These are phyloP conservation scores for Pichia sp. DNA, from an alignment of 1,139 yeast species.

Conservation along the genomic window DNA sequence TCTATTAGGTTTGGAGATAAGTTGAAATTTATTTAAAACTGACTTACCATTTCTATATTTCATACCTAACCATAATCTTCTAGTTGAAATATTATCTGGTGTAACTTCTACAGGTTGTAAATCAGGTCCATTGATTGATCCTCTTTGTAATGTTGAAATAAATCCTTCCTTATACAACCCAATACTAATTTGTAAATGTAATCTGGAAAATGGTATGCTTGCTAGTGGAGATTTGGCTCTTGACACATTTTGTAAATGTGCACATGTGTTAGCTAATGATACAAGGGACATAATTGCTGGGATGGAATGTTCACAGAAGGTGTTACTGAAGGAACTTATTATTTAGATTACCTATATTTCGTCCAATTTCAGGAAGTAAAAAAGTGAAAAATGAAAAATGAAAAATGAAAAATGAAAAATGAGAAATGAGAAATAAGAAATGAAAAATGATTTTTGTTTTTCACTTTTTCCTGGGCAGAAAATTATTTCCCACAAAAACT, in stretches of 20 bases:
- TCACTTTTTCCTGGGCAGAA: no score
- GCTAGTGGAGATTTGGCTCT: conserved; percentile 71
- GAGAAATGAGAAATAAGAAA: not conserved
- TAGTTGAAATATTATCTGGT: conserved; percentile 76
- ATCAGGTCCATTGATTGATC: conserved; percentile 90
- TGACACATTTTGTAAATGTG: conserved; percentile 85
- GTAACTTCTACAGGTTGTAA: conserved; percentile 67
- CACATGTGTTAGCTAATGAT: conserved; percentile 75
- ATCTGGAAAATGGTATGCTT: conserved; percentile 74
- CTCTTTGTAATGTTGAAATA: conserved; percentile 75
- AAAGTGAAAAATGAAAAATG: not conserved
- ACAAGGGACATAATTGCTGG: conserved; percentile 68
- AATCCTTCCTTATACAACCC: conserved; percentile 90
- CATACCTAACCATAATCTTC: conserved; percentile 87
- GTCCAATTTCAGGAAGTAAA: not conserved
- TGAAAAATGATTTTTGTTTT: no score
- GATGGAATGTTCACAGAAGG: not conserved
- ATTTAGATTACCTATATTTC: not conserved
- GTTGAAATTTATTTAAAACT: conserved; percentile 62
- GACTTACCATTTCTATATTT: conserved; percentile 80
- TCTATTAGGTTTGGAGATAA: conserved; percentile 83
- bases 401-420: not conserved
- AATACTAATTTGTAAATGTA: conserved; percentile 76
- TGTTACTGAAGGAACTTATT: not conserved
- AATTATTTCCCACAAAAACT: no score